phyloP scores from a whole-genome alignment of 306 rosid genomes.

The Vigna mungo region DNA sequence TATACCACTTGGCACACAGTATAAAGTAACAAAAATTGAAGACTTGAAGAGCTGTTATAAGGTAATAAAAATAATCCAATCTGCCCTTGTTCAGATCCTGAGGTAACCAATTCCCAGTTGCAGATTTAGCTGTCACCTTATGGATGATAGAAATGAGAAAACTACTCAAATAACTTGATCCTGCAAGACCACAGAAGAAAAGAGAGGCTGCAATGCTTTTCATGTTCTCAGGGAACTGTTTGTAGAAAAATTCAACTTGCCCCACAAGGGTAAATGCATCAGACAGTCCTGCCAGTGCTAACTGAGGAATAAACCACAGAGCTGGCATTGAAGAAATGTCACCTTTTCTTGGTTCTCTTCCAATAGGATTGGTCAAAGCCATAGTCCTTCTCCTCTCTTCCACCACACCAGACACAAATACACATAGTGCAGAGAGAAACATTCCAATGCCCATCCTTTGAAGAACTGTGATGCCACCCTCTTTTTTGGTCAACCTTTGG shows the following conservation, averaged over 20 bases:
- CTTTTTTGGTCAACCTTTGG: constrained; percentile 60
- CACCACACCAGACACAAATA: constrained; percentile 64
- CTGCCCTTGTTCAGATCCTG: constrained; percentile 66
- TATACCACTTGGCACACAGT: constrained; percentile 67
- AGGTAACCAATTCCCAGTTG: constrained; percentile 52
- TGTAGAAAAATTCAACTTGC: constrained; percentile 81
- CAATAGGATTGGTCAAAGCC: constrained; percentile 59
- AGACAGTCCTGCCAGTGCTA: constrained; percentile 60
- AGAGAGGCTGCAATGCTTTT: constrained; percentile 85
- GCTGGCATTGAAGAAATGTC: constrained; percentile 81
- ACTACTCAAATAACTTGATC: constrained; percentile 57
- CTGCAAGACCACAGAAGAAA: constrained; percentile 53
- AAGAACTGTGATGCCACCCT: constrained; percentile 81
- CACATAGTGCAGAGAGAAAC: constrained; percentile 51
- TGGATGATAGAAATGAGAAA: constrained; percentile 51
- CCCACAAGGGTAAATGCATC: constrained; percentile 68
- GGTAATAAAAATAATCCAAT: constrained; percentile 63
- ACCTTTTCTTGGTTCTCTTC: constrained; percentile 66
- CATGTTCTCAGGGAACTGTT: constrained; percentile 96
- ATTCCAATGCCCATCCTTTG: constrained; percentile 87
- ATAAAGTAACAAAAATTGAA: constrained; percentile 59
- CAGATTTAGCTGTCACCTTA: constrained; percentile 16
- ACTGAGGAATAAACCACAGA: constrained; percentile 82
- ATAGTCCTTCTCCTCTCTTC: constrained; percentile 58
- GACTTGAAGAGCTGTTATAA: constrained; percentile 51